phyloP scores from a whole-genome alignment of 192 early-diverging fungal species.

The Dispira parvispora region DNA sequence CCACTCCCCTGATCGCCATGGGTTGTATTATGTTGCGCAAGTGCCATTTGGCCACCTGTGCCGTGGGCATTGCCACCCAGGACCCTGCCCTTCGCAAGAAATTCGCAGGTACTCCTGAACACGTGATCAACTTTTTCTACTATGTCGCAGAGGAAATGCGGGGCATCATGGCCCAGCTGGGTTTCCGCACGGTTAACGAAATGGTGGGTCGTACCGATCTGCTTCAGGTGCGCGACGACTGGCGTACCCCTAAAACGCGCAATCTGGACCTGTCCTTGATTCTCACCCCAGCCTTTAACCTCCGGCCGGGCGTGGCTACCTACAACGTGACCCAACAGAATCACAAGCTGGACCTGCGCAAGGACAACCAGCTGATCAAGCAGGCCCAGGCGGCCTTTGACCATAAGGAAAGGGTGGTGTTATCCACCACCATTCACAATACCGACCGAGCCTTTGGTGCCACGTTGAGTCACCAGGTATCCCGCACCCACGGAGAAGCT shows the following conservation, averaged over 20 bases:
- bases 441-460: constrained; percentile 92
- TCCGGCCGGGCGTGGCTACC: constrained; percentile 79
- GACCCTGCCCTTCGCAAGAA: constrained; percentile 84
- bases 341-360: constrained; percentile 67
- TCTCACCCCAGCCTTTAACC: constrained; percentile 67
- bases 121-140: constrained; percentile 97
- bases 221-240: constrained; percentile 55
- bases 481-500: constrained; percentile 49
- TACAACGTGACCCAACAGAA: constrained; percentile 71
- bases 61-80: constrained; percentile 96
- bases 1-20: constrained; percentile 91
- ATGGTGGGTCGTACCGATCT: constrained; percentile 91
- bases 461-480: constrained; percentile 81
- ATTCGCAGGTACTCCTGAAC: constrained; percentile 89
- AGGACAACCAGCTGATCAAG: constrained; percentile 79
- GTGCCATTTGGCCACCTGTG: constrained; percentile 83
- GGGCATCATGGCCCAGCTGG: constrained; percentile 84
- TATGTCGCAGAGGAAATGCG: constrained; percentile 92
- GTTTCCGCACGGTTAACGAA: constrained; percentile 82
- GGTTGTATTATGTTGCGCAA: constrained; percentile 96
- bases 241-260: constrained; percentile 66
- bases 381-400: constrained; percentile 56
- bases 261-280: constrained; percentile 76
- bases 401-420: constrained; percentile 31
- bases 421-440: constrained; percentile 61